Evolutionary conservation across 2,329 filamentous ascomycete genomes (phyloP).

Genomic region (Fusarium robinianum): DNA sequence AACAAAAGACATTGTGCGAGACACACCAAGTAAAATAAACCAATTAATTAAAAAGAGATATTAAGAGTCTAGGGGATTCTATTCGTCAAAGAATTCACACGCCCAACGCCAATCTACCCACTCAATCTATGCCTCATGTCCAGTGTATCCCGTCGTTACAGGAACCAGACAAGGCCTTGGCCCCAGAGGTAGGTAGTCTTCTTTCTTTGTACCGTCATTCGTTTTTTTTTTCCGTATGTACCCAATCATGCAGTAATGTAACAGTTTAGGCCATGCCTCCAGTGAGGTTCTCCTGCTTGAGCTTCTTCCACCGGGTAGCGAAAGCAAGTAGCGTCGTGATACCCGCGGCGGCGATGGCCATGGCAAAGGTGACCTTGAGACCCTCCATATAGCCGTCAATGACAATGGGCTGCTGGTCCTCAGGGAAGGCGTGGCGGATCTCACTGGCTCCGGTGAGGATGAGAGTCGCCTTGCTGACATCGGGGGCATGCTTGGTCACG

Average conservation of each 20-base stretch:
- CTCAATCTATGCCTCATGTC: neutral
- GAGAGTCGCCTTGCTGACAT: slow-evolving; percentile 43
- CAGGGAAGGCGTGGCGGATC: slow-evolving; percentile 56
- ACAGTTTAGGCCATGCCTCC: slow-evolving; percentile 39
- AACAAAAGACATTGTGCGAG: no score
- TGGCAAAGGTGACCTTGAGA: slow-evolving; percentile 65
- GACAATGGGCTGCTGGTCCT: slow-evolving; percentile 56
- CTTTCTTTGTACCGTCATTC: neutral
- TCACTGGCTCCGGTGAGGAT: slow-evolving; percentile 57
- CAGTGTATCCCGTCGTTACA: neutral
- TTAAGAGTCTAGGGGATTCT: slow-evolving; percentile 14
- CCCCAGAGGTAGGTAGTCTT: neutral
- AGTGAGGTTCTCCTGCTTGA: slow-evolving; percentile 38
- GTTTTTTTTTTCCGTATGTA: neutral
- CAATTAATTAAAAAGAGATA: no score
- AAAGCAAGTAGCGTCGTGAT: slow-evolving; percentile 44
- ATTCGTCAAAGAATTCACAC: neutral
- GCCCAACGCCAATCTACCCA: slow-evolving; percentile 19
- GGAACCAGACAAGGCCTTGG: neutral
- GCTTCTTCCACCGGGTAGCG: slow-evolving; percentile 46
- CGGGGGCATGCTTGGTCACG: slow-evolving; percentile 42
- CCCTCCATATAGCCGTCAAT: slow-evolving; percentile 65
- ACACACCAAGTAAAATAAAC: no score
- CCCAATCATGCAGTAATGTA: neutral
- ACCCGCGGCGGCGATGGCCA: slow-evolving; percentile 55